Base-by-base conservation (phyloP, 176 grass and related monocot species). In the Aechmea fasciata region DNA sequence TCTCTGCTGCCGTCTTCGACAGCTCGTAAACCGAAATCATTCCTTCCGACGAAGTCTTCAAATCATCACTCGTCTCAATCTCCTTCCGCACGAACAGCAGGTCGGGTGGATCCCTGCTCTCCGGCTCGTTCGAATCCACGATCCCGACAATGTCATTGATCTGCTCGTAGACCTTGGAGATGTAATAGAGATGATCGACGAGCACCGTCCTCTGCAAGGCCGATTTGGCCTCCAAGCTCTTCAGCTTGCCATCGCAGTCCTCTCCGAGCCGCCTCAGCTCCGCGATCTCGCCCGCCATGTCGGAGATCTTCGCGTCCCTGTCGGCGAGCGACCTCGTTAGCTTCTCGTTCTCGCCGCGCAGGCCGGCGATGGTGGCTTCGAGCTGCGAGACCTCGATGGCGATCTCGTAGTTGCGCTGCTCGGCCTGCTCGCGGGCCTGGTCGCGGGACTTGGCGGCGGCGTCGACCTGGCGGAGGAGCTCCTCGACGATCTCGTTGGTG, bases 371-470 rank as follows among this genome's bases (percentile, higher is more conserved):
- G 0, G 79, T 25, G 1, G 92, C 85, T 82, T 99, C 95, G 51
- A 94, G 87, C 87, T 99, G 83, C 17, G 95, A 99, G 24, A 99
- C 90, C 90, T 99, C 95, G 61, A 99, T 93, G 10, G 95, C 95
- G 66, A 99, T 93, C 84, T 90, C 84, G 69, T 99, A 99, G 69
- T 99, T 99, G 74, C 95, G 75, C 65, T 87, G 93, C 5, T 92
- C 89, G 73, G 90, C 80, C 65, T 83, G 87, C 48, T 94, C 80
- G 12, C 85, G 68, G 2, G 85, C 88, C 69, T 87, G 71, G 62
- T 99, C 84, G 25, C 82, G 80, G 50, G 83, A 85, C 48, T 81
- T 83, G 14, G 73, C 57, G 10, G 86, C 82, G 59, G 85, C 82
- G 11, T 87, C 90, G 70, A 88, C 83, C 77, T 99, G 90, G 14